Conservation (phyloP, 2,329 filamentous ascomycete species). For the Emergomyces orientalis region DNA sequence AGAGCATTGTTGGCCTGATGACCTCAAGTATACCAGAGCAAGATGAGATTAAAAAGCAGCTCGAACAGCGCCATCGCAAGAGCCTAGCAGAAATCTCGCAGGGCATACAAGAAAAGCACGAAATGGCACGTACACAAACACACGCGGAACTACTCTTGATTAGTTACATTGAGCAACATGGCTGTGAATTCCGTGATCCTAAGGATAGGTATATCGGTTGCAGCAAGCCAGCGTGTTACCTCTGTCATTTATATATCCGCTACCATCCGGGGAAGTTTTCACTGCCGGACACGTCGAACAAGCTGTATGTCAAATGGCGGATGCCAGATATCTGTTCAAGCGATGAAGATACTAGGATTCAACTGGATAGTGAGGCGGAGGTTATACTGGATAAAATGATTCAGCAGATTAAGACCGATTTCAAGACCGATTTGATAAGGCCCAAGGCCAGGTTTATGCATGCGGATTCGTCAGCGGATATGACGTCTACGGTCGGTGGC, state of each 20-base stretch:
- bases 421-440: background rate
- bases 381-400: background rate
- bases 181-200: background rate
- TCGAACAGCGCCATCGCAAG: background rate
- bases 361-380: background rate
- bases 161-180: background rate
- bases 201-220: conserved; percentile 1
- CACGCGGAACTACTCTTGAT: conserved; percentile 3
- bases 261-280: background rate
- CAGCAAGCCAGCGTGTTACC: conserved; percentile 4
- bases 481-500: background rate
- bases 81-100: background rate
- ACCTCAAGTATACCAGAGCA: no score
- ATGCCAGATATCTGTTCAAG: background rate
- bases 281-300: background rate
- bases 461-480: conserved; percentile 6
- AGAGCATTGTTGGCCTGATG: background rate
- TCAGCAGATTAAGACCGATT: background rate
- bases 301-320: conserved; percentile 5
- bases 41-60: background rate
- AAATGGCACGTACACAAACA: background rate
- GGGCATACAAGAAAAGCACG: background rate
- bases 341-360: background rate
- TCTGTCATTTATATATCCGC: conserved; percentile 1
- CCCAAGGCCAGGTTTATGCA: background rate